Evolutionary conservation across 2,329 filamentous ascomycete genomes (phyloP), one percentile per base, ranked within the genome.

Genomic region (Fusarium nygamai): DNA sequence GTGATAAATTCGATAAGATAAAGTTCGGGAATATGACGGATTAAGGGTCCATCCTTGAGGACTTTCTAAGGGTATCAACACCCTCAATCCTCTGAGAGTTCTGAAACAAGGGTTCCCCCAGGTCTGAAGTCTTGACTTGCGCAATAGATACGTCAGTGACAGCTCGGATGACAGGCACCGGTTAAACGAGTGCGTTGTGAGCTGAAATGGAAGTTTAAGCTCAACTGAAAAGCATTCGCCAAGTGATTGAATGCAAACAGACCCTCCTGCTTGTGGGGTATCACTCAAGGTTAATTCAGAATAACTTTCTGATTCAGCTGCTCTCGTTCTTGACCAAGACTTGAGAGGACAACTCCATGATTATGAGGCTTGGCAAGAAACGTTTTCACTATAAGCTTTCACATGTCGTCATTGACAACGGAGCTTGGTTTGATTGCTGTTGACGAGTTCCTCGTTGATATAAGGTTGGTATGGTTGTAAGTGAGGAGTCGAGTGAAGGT

Each of bases 21-120:
- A 19, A 16, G 24, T 34, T 38, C 38, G 50, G 56, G 47, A 29
- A 65, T 58, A 69, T 57, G 47, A 62, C 71, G 69, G 67, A 61
- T 33, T 44, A 53, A 61, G 71, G 71, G 71, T 65, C 67, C 70
- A 65, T 61, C 69, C 53, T 36, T 65, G 43, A 56, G 20, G 31
- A 34, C 11, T 43, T 39, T 53, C 43, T 59, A 69, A 75, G 72
- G 72, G 72, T 69, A 66, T 66, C 68, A 66, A 69, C 72, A 72
- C 72, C 36, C 36, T 38, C 36, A 38, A 38, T 38, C 36, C 19
- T 20, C 10, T 38, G 24, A n/a, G 34, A n/a, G 27, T 34, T 14
- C 38, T 54, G 66, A 59, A 60, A 27, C 38, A 71, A 69, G 67
- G 67, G 68, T 54, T 39, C 29, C 27, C 50, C 36, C 34, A 50